Percentiles rank a stretch among this genome's conserved stretches.
phyloP scores from a whole-genome alignment of 305 asterid species.

The Solanum hybrid region DNA sequence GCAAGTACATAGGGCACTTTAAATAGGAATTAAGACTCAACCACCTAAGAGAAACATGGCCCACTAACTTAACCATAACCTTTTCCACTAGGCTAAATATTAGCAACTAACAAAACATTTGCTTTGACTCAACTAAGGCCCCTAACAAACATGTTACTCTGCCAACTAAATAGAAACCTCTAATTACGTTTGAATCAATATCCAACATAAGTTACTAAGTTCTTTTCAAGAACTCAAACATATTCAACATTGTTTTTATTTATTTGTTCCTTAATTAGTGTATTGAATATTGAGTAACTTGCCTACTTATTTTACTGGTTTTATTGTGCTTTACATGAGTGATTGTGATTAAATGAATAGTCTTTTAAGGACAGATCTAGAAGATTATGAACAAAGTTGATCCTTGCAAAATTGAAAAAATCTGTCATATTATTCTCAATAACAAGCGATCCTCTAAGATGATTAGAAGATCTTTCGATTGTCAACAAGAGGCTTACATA shows the following conservation, averaged over 20 bases:
- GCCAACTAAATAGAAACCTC: neutral
- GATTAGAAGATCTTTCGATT: neutral
- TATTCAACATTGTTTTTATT: too few relatives aligned
- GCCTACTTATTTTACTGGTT: too few relatives aligned
- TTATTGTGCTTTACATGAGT: neutral
- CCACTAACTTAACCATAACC: too few relatives aligned
- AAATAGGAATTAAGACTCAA: too few relatives aligned
- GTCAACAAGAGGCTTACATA: neutral
- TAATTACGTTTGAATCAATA: too few relatives aligned
- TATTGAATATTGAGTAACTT: neutral
- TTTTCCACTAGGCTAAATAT: too few relatives aligned
- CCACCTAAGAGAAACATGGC: too few relatives aligned
- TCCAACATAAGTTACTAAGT: neutral
- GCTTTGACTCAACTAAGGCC: too few relatives aligned
- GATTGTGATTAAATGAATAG: neutral
- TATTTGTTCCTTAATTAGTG: neutral
- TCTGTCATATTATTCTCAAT: neutral
- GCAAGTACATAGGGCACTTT: too few relatives aligned
- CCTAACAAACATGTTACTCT: too few relatives aligned
- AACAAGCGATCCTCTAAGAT: neutral
- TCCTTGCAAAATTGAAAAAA: neutral
- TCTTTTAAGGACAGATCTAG: neutral
- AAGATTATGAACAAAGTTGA: neutral
- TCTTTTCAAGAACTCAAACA: too few relatives aligned
- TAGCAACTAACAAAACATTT: too few relatives aligned